Evolutionary conservation across 2,329 filamentous ascomycete genomes (phyloP).

Genomic region (Parastagonospora nodorum): DNA sequence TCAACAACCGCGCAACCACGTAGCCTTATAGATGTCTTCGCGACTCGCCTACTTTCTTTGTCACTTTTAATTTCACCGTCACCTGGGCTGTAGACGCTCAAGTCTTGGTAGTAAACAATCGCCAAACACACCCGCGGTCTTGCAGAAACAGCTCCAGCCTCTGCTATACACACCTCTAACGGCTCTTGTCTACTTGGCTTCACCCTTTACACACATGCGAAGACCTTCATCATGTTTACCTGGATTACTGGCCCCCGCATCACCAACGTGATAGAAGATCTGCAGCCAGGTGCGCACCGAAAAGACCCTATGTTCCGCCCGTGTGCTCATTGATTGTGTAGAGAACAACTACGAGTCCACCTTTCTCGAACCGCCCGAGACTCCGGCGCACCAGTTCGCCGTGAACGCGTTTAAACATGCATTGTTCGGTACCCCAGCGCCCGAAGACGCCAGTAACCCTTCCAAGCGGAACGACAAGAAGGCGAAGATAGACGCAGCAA

Average conservation of each 20-base stretch:
- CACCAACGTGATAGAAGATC: slow-evolving; percentile 44
- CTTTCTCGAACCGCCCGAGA: slow-evolving; percentile 63
- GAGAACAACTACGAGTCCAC: slow-evolving; percentile 46
- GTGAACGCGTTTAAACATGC: slow-evolving; percentile 70
- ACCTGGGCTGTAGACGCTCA: slow-evolving; percentile 16
- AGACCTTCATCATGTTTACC: slow-evolving; percentile 37
- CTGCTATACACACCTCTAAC: neutral
- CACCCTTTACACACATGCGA: too few relatives aligned
- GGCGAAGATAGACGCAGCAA: slow-evolving; percentile 30
- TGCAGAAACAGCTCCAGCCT: slow-evolving; percentile 8
- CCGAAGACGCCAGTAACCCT: slow-evolving; percentile 47
- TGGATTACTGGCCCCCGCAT: slow-evolving; percentile 48
- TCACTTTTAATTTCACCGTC: slow-evolving; percentile 1
- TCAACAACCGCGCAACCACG: neutral
- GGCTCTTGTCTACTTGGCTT: neutral
- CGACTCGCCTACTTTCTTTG: neutral
- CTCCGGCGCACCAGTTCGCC: slow-evolving; percentile 69
- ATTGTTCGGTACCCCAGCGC: slow-evolving; percentile 66
- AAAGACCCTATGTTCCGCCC: neutral
- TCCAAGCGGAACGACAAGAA: slow-evolving; percentile 32
- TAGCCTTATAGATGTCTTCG: slow-evolving; percentile 7
- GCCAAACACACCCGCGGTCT: slow-evolving; percentile 35
- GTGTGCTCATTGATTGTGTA: slow-evolving; percentile 19
- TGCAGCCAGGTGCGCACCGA: slow-evolving; percentile 36
- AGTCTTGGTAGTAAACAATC: slow-evolving; percentile 40